Evolutionary conservation across 306 rosid genomes (phyloP), one percentile per base, ranked within the genome.

Genomic region (Canavalia gladiata): DNA sequence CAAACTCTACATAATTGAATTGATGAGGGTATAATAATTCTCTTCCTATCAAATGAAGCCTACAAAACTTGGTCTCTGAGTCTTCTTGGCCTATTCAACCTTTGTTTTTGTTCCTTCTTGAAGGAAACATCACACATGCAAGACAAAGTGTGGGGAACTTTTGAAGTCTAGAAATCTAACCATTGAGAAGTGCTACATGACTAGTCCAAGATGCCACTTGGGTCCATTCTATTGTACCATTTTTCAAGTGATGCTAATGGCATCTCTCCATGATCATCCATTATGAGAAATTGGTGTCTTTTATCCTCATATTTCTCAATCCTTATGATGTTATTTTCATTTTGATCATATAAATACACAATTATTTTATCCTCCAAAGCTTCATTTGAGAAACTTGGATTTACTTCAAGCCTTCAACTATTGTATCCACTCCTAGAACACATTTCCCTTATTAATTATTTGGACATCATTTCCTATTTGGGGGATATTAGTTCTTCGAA

Each of bases 151-250:
- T 73, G 86, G 46, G 9, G 5, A 63, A 10, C 41, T 58, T 76
- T 70, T 87, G 87, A 87, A 30, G 86, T 78, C 94, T 93, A 92
- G 88, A 89, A 89, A 82, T 89, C 89, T 11, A 86, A 33, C 97
- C 94, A 90, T 28, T 89, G 90, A 68, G 89, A 87, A 69, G 85
- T 79, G 83, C 83, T 83, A 30, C 88, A 89, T 29, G 84, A 62
- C 9, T 88, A 90, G 86, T 88, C 90, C 49, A 86, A 80, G 47
- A 85, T 57, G 66, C 84, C 85, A 68, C 85, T 84, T 8, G 88
- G 81, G 60, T 90, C 94, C 35, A 81, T 84, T 70, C 69, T 75
- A 73, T 67, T 79, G 60, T 85, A 84, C 97, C 91, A 94, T 82
- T 75, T 90, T 11, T 89, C 94, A 54, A 85, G 87, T 58, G 92